Evolutionary conservation across 2,329 filamentous ascomycete genomes (phyloP).

Genomic region (Colletotrichum sojae): DNA sequence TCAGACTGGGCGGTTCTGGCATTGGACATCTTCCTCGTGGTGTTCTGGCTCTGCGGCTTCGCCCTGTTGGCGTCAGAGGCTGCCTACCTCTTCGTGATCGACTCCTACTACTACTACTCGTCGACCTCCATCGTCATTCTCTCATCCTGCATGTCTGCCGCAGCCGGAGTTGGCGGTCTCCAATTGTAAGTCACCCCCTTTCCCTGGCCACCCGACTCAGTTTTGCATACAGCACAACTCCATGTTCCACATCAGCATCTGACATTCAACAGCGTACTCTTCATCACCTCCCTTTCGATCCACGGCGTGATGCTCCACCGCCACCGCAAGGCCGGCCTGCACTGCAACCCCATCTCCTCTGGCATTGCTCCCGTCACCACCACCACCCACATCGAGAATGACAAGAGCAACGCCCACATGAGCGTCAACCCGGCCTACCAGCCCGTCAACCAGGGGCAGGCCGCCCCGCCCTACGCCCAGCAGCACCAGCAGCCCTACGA

Average conservation of each 20-base stretch:
- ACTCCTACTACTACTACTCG: conserved; percentile 46
- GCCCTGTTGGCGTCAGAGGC: conserved; percentile 53
- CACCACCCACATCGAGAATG: conserved; percentile 41
- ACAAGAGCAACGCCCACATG: conserved; percentile 43
- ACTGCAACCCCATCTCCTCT: conserved; percentile 49
- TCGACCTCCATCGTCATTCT: conserved; percentile 43
- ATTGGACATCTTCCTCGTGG: conserved; percentile 64
- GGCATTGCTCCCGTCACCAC: conserved; percentile 31
- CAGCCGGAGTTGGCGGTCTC: conserved; percentile 57
- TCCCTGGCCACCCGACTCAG: background rate
- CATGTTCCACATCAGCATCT: background rate
- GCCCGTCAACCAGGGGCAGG: background rate
- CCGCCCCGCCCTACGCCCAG: conserved; percentile 11
- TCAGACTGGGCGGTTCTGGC: conserved; percentile 63
- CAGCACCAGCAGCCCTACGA: background rate
- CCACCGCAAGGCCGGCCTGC: conserved; percentile 60
- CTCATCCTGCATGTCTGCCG: conserved; percentile 50
- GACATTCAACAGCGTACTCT: conserved; percentile 54
- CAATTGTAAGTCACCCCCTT: conserved; percentile 56
- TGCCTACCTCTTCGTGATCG: conserved; percentile 17
- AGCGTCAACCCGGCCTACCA: conserved; percentile 2
- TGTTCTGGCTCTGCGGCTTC: conserved; percentile 67
- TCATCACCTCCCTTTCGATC: conserved; percentile 56
- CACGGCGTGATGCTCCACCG: conserved; percentile 58
- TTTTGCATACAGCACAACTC: background rate